Percentiles rank a stretch among this genome's conserved stretches.
phyloP scores from a whole-genome alignment of 257 asterid species.

The Scutellaria barbata region DNA sequence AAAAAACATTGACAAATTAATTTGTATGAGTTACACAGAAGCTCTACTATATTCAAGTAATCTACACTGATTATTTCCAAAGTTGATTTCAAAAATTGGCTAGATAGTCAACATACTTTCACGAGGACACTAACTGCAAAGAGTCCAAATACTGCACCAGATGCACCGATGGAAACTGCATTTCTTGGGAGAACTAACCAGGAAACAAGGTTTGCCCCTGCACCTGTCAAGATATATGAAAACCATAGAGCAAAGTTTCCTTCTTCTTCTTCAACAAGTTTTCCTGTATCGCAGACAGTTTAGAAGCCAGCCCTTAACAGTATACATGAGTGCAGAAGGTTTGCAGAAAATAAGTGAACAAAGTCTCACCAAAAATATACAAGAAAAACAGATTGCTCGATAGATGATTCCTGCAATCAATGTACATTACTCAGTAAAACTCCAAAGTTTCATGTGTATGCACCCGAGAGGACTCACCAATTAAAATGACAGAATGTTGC shows the following conservation, averaged over 20 bases:
- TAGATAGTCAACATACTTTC: constrained; percentile 51
- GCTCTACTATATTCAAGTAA: background rate
- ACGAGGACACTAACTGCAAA: constrained; percentile 95
- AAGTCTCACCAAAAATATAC: constrained; percentile 84
- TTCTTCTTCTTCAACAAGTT: constrained; percentile 98
- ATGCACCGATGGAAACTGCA: constrained; percentile 93
- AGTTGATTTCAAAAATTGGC: constrained; percentile 15
- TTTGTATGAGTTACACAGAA: constrained; percentile 23
- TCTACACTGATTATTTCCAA: constrained; percentile 8
- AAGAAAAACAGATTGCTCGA: constrained; percentile 97
- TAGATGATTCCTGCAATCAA: constrained; percentile 75
- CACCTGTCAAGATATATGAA: constrained; percentile 88
- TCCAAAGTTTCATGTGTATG: constrained; percentile 27
- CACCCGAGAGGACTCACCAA: constrained; percentile 62
- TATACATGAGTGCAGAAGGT: background rate
- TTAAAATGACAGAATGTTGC: constrained; percentile 88
- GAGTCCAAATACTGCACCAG: constrained; percentile 98
- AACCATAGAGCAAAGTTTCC: constrained; percentile 93
- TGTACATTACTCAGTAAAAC: constrained; percentile 6
- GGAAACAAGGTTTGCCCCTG: constrained; percentile 95
- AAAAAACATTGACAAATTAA: constrained; percentile 28
- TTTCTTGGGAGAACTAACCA: constrained; percentile 95
- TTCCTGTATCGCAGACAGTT: constrained; percentile 53
- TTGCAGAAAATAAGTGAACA: constrained; percentile 25
- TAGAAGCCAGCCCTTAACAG: constrained; percentile 15